Evolutionary conservation across 306 rosid genomes (phyloP).

Genomic region (Prunus dulcis): DNA sequence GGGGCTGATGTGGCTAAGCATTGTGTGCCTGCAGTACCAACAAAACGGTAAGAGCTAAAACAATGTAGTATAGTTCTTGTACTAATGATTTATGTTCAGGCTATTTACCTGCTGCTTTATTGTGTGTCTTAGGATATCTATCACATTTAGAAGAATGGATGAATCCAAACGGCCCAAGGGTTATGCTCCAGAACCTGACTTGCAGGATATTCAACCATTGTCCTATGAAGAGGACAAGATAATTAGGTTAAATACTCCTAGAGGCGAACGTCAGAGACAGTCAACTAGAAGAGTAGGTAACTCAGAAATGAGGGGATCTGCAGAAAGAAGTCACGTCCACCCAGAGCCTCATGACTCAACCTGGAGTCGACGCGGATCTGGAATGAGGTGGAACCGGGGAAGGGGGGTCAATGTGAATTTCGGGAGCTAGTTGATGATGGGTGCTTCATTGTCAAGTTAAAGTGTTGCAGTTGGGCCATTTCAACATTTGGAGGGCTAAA

Average conservation of each 20-base stretch:
- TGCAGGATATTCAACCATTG: conserved; percentile 75
- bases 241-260: conserved; percentile 32
- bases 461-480: conserved; percentile 2
- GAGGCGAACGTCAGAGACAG: conserved; percentile 38
- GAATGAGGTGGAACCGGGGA: conserved; percentile 37
- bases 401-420: conserved; percentile 34
- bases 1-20: conserved; percentile 96
- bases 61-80: conserved; percentile 2
- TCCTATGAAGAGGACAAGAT: conserved; percentile 45
- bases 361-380: conserved; percentile 39
- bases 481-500: background rate
- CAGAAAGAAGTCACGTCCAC: conserved; percentile 36
- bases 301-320: conserved; percentile 41
- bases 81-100: background rate
- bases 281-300: conserved; percentile 50
- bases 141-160: conserved; percentile 94
- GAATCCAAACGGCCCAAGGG: conserved; percentile 53
- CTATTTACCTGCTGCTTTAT: conserved; percentile 9
- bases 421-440: conserved; percentile 29
- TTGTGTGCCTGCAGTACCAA: conserved; percentile 91
- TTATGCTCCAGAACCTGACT: conserved; percentile 66
- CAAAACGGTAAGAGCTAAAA: conserved; percentile 50
- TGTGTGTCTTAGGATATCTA: conserved; percentile 63
- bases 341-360: conserved; percentile 38
- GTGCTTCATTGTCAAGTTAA: conserved; percentile 6